Evolutionary conservation across 257 asterid species (phyloP).

Genomic region (Asclepias syriaca): DNA sequence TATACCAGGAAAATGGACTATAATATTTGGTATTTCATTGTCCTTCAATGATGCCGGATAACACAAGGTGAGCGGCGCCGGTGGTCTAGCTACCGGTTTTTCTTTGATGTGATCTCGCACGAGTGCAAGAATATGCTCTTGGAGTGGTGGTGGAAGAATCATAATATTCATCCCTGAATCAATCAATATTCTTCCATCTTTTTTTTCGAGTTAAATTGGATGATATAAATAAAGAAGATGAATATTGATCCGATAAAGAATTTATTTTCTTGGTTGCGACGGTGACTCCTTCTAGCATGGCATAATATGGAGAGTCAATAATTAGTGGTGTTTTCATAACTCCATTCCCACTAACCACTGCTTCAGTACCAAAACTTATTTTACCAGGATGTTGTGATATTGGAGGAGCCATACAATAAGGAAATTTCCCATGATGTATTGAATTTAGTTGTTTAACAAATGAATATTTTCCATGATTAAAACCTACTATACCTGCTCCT

Average conservation of each 20-base stretch:
- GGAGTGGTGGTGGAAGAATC: slow-evolving; percentile 28
- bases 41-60: slow-evolving; percentile 8
- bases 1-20: slow-evolving; percentile 43
- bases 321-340: slow-evolving; percentile 43
- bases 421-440: too few species aligned
- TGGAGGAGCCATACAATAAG: slow-evolving; percentile 52
- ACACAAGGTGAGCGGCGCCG: slow-evolving; percentile 29
- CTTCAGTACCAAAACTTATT: slow-evolving; percentile 42
- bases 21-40: slow-evolving; percentile 26
- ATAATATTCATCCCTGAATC: slow-evolving; percentile 56
- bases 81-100: slow-evolving; percentile 18
- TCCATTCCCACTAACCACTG: slow-evolving; percentile 29
- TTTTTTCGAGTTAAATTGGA: neutral
- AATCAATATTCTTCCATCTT: slow-evolving; percentile 23
- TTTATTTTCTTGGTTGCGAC: slow-evolving; percentile 28
- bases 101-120: slow-evolving; percentile 13
- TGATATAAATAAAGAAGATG: too few species aligned
- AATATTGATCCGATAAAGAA: neutral
- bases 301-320: slow-evolving; percentile 17
- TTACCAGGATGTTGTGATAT: slow-evolving; percentile 24
- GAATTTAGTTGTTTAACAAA: too few species aligned
- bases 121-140: neutral
- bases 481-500: too few species aligned
- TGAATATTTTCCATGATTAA: too few species aligned
- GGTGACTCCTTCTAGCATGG: slow-evolving; percentile 41